Conservation (phyloP, 2,329 filamentous ascomycete species). For the Fusarium pseudoanthophilum region DNA sequence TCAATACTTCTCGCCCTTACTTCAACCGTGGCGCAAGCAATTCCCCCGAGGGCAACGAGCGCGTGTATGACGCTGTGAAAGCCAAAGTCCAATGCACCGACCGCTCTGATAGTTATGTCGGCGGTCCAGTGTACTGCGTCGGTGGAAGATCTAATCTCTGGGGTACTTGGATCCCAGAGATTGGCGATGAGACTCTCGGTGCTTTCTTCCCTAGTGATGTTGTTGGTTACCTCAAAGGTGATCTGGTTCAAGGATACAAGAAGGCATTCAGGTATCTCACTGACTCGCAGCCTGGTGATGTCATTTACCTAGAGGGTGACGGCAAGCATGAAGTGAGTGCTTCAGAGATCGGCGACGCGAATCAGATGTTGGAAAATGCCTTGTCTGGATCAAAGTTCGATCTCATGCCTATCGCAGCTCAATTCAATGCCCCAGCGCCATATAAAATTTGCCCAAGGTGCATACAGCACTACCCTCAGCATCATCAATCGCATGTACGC, state of each 20-base stretch:
- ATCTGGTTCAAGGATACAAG: not conserved
- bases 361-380: conserved; percentile 4
- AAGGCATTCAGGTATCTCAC: conserved; percentile 12
- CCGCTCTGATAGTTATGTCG: conserved; percentile 29
- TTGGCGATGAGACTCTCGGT: conserved; percentile 10
- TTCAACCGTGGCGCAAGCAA: conserved; percentile 33
- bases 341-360: conserved; percentile 1
- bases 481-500: conserved; percentile 38
- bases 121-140: conserved; percentile 30
- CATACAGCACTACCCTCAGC: conserved; percentile 26
- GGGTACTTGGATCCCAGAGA: conserved; percentile 31
- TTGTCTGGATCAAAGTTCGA: not conserved
- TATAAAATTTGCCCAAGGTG: conserved; percentile 33
- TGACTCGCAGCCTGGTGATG: conserved; percentile 9
- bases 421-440: conserved; percentile 27
- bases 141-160: conserved; percentile 30
- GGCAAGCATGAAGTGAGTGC: conserved; percentile 15
- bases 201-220: not conserved
- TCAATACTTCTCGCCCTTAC: conserved; percentile 32
- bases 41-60: conserved; percentile 33
- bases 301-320: conserved; percentile 8
- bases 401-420: conserved; percentile 31
- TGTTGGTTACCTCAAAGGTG: not conserved
- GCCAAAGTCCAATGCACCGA: conserved; percentile 31
- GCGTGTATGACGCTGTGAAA: conserved; percentile 32